Evolutionary conservation across 352 stramenopile species (phyloP).

Genomic region (Phytophthora constricta): DNA sequence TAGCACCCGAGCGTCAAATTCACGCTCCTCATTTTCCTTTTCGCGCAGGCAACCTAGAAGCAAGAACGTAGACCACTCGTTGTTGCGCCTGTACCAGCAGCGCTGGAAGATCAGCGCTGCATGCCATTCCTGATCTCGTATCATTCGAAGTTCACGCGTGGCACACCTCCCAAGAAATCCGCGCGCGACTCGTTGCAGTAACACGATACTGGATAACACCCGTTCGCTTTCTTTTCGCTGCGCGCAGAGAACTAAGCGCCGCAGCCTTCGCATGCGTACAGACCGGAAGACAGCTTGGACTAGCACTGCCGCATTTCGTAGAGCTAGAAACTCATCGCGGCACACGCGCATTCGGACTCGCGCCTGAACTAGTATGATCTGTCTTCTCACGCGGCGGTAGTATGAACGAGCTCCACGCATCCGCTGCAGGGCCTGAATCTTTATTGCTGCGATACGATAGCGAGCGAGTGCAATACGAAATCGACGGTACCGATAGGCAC

Average conservation of each 20-base stretch:
- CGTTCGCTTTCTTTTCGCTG: constrained; percentile 58
- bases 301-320: constrained; percentile 54
- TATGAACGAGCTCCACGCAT: constrained; percentile 47
- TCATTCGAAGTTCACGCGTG: constrained; percentile 30
- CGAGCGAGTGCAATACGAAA: constrained; percentile 58
- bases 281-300: constrained; percentile 68
- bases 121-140: constrained; percentile 55
- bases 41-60: constrained; percentile 79
- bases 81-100: constrained; percentile 82
- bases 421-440: constrained; percentile 66
- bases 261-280: constrained; percentile 55
- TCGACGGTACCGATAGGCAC: constrained; percentile 55
- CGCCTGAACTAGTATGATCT: constrained; percentile 68
- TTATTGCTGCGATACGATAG: constrained; percentile 60
- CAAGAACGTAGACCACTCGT: constrained; percentile 87
- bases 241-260: constrained; percentile 60
- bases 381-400: constrained; percentile 39
- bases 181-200: constrained; percentile 60
- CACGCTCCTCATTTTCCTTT: constrained; percentile 66
- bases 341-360: constrained; percentile 56
- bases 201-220: constrained; percentile 44
- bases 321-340: constrained; percentile 44
- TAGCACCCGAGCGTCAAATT: constrained; percentile 52
- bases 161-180: constrained; percentile 58
- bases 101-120: constrained; percentile 77